Percentiles rank a stretch among this genome's conserved stretches.
Conservation (phyloP, 768 basidiomycete genomes). For the Infundibulicybe gibba region DNA sequence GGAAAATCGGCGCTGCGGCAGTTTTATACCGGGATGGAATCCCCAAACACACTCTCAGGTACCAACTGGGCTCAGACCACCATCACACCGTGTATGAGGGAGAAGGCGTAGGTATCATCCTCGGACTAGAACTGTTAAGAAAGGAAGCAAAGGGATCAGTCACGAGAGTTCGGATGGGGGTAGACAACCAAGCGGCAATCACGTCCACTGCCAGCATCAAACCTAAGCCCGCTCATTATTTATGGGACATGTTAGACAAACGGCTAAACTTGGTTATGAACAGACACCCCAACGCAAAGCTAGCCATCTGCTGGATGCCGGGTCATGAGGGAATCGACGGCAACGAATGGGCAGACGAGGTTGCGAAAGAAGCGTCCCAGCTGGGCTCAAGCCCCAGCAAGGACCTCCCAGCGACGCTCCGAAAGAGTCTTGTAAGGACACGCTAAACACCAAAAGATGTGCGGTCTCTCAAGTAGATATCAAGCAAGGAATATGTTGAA, state of each 20-base stretch:
- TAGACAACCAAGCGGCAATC: conserved; percentile 12
- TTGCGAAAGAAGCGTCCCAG: no score
- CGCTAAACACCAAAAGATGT: no score
- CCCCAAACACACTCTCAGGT: background rate
- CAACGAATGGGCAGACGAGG: no score
- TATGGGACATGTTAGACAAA: conserved; percentile 9
- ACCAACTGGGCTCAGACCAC: conserved; percentile 2
- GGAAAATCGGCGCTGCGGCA: conserved; percentile 15
- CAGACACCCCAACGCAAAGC: conserved; percentile 9
- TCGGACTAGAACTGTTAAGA: no score
- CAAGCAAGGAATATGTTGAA: no score
- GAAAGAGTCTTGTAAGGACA: no score
- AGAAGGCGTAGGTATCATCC: conserved; percentile 13
- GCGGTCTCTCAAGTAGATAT: no score
- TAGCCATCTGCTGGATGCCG: conserved; percentile 22
- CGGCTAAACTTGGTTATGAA: conserved; percentile 6
- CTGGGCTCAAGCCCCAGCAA: background rate
- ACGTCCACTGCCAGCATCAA: background rate
- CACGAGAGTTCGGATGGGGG: background rate
- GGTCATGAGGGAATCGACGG: conserved; percentile 7
- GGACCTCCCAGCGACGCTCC: background rate
- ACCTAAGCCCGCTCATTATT: conserved; percentile 1
- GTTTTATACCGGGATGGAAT: conserved; percentile 6
- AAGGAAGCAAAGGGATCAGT: conserved; percentile 3
- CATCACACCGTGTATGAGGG: conserved; percentile 12